phyloP scores from a whole-genome alignment of 169 alveolate genomes.

The Eimeria tenella region DNA sequence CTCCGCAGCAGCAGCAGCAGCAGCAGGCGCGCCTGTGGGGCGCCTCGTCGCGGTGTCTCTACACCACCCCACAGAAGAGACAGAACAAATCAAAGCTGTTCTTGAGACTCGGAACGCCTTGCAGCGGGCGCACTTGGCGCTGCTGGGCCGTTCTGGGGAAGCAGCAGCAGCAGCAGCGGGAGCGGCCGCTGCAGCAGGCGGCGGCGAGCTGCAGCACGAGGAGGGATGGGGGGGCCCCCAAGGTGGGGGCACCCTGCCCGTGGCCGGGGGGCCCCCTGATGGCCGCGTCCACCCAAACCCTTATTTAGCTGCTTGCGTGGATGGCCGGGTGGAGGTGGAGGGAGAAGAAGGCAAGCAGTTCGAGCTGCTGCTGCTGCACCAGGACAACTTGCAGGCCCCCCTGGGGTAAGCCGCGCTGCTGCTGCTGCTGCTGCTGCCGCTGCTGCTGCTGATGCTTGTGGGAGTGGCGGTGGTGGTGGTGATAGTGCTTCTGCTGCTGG shows the following conservation, averaged over 20 bases:
- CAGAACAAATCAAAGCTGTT: slow-evolving; percentile 19
- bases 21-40: slow-evolving; percentile 36
- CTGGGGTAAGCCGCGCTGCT: slow-evolving; percentile 12
- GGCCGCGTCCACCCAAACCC: slow-evolving; percentile 51
- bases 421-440: neutral
- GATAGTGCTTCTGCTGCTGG: neutral
- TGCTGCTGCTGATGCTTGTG: neutral
- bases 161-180: slow-evolving; percentile 53
- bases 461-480: neutral
- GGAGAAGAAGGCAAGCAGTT: slow-evolving; percentile 51
- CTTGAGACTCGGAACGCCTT: slow-evolving; percentile 45
- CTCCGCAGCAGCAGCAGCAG: slow-evolving; percentile 16
- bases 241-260: neutral
- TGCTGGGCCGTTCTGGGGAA: slow-evolving; percentile 9
- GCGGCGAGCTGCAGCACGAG: neutral
- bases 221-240: neutral
- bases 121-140: slow-evolving; percentile 62
- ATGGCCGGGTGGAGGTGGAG: slow-evolving; percentile 70
- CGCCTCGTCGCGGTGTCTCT: slow-evolving; percentile 63
- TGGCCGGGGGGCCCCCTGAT: neutral
- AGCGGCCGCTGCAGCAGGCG: neutral
- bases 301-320: slow-evolving; percentile 49
- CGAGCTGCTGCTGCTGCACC: slow-evolving; percentile 65
- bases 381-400: slow-evolving; percentile 25
- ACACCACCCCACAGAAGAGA: slow-evolving; percentile 59